Evolutionary conservation across 139 green algal species (phyloP).

Genomic region (Dunaliella primolecta): DNA sequence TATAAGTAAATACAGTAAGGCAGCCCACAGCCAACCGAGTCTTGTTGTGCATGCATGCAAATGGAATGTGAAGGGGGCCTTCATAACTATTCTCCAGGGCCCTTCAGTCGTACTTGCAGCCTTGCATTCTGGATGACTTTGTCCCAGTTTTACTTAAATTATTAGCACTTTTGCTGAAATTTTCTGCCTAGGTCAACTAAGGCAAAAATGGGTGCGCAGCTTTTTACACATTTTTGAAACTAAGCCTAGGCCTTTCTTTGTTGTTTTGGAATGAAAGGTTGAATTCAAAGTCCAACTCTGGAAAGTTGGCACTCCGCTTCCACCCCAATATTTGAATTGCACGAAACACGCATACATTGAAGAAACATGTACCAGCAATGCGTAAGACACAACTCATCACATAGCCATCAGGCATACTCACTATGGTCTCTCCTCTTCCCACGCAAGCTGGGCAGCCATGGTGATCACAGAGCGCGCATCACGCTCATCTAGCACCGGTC

Average conservation of each 20-base stretch:
- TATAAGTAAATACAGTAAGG: neutral
- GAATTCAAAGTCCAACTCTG: no score
- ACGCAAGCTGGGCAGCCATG: slow-evolving; percentile 83
- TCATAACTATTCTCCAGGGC: neutral
- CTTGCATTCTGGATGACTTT: no score
- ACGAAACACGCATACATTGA: neutral
- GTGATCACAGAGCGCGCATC: slow-evolving; percentile 75
- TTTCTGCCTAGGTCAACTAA: no score
- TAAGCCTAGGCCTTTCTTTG: neutral
- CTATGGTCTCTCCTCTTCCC: slow-evolving; percentile 51
- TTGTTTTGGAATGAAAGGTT: no score
- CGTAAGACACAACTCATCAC: neutral
- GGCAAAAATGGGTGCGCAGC: no score
- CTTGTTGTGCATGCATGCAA: neutral
- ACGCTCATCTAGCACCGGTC: slow-evolving; percentile 73
- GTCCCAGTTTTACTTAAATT: no score
- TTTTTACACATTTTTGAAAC: neutral
- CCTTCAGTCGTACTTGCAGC: no score
- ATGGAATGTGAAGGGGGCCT: neutral
- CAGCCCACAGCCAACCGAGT: neutral
- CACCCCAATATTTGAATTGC: neutral
- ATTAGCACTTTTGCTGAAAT: no score
- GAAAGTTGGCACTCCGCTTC: no score
- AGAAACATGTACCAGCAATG: neutral
- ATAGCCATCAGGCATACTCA: neutral